These are phyloP conservation scores for Suillus paluster DNA, from an alignment of 768 basidiomycete genomes.

Conservation along the genomic window DNA sequence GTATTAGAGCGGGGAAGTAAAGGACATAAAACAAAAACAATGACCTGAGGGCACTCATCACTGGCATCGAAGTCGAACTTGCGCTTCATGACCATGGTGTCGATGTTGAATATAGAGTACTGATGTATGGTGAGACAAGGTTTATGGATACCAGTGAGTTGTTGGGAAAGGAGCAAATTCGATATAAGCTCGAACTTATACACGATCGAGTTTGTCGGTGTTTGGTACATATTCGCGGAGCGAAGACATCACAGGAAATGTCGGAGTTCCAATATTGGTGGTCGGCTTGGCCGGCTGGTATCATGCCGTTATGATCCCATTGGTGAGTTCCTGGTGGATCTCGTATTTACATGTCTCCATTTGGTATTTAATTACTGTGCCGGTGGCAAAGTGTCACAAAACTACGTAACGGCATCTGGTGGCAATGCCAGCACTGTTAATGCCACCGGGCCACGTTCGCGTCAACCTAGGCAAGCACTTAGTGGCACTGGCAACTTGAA, in stretches of 20 bases:
- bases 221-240: slow-evolving; percentile 33
- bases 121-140: too few species aligned
- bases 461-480: too few species aligned
- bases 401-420: not conserved
- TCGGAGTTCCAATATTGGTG: slow-evolving; percentile 26
- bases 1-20: slow-evolving; percentile 26
- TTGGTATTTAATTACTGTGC: slow-evolving; percentile 5
- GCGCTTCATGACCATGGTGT: slow-evolving; percentile 71
- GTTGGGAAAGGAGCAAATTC: slow-evolving; percentile 29
- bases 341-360: slow-evolving; percentile 9
- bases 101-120: slow-evolving; percentile 13
- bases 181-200: slow-evolving; percentile 37
- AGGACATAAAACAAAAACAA: slow-evolving; percentile 20
- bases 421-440: too few species aligned
- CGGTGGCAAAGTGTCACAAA: slow-evolving; percentile 1
- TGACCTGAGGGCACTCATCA: slow-evolving; percentile 54
- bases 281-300: slow-evolving; percentile 15
- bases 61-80: slow-evolving; percentile 68
- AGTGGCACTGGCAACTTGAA: too few species aligned
- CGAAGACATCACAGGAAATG: slow-evolving; percentile 4
- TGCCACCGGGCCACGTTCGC: too few species aligned
- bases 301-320: slow-evolving; percentile 31
- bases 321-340: slow-evolving; percentile 19
- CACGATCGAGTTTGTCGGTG: slow-evolving; percentile 25
- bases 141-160: slow-evolving; percentile 15